These are phyloP conservation scores for Parmelia sp. DNA, from an alignment of 495 filamentous ascomycete species.

Conservation along the genomic window DNA sequence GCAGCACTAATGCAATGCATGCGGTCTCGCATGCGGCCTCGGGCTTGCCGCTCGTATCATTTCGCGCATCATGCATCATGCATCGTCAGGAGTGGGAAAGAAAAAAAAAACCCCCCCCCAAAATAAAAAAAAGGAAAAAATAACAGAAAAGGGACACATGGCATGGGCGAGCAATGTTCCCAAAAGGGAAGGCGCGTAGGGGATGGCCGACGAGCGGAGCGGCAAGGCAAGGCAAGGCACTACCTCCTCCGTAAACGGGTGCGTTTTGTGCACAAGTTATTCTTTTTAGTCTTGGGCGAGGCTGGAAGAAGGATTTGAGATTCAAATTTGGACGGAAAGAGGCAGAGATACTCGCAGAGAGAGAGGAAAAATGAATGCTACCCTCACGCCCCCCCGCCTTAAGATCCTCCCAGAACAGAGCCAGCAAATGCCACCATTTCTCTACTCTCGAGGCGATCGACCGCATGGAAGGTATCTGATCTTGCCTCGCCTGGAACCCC, in stretches of 20 bases:
- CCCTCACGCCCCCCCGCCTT: conserved; percentile 1
- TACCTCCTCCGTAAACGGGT: no score
- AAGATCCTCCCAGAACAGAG: not conserved
- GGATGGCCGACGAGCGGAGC: not conserved
- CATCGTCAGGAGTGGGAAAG: not conserved
- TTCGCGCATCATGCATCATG: not conserved
- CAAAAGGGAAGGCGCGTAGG: not conserved
- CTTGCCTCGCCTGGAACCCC: not conserved
- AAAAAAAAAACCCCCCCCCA: no score
- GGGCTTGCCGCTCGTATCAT: conserved; percentile 5
- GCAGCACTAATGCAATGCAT: conserved; percentile 1
- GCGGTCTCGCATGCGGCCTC: not conserved
- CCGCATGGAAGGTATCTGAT: conserved; percentile 14
- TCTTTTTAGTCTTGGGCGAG: no score
- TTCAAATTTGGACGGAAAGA: not conserved
- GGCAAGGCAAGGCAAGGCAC: no score
- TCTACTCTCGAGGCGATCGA: conserved; percentile 15
- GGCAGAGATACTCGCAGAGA: not conserved
- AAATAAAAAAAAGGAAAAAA: no score
- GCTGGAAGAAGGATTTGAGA: not conserved
- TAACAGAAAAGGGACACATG: conserved; percentile 1
- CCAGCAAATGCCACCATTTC: conserved; percentile 3
- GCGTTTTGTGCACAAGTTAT: no score
- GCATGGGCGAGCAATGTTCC: not conserved
- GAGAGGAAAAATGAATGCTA: not conserved